Conservation (phyloP, 2,329 filamentous ascomycete genomes). For the Tolypocladium ophioglossoides region DNA sequence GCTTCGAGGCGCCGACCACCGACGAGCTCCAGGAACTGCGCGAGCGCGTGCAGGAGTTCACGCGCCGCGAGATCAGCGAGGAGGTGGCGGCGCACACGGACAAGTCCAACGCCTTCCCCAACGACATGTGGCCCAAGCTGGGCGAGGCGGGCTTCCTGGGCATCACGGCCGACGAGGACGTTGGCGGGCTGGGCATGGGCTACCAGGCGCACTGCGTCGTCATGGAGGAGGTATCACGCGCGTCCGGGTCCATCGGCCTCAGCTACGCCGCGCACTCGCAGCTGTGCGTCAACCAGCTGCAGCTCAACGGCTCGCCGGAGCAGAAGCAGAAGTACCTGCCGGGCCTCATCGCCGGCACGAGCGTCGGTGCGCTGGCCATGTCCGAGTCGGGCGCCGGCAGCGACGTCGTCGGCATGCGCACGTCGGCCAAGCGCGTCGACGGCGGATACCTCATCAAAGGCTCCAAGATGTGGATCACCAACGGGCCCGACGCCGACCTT, state of each 20-base stretch:
- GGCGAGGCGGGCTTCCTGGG: slow-evolving; percentile 87
- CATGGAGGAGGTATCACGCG: slow-evolving; percentile 88
- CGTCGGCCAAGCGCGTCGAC: slow-evolving; percentile 66
- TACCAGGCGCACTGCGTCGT: slow-evolving; percentile 96
- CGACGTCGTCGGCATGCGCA: slow-evolving; percentile 95
- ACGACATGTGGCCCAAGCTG: slow-evolving; percentile 86
- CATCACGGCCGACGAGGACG: slow-evolving; percentile 85
- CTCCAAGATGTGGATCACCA: slow-evolving; percentile 99
- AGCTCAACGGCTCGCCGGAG: slow-evolving; percentile 69
- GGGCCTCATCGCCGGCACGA: slow-evolving; percentile 67
- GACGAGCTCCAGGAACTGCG: slow-evolving; percentile 72
- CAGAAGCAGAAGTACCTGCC: slow-evolving; percentile 80
- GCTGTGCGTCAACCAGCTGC: slow-evolving; percentile 91
- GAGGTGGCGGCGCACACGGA: slow-evolving; percentile 78
- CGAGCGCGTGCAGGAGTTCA: slow-evolving; percentile 80
- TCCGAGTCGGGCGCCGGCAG: slow-evolving; percentile 83
- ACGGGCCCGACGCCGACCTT: slow-evolving; percentile 86
- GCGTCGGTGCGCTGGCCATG: slow-evolving; percentile 87
- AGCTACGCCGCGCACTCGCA: slow-evolving; percentile 96
- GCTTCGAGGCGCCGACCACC: slow-evolving; percentile 57
- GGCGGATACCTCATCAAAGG: slow-evolving; percentile 82
- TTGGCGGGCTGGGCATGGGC: slow-evolving; percentile 81
- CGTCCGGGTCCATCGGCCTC: slow-evolving; percentile 72
- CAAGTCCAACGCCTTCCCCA: slow-evolving; percentile 75
- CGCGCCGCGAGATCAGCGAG: slow-evolving; percentile 75